Base-by-base conservation (phyloP, 108 stramenopile species). In the Discostella stelligeroides region DNA sequence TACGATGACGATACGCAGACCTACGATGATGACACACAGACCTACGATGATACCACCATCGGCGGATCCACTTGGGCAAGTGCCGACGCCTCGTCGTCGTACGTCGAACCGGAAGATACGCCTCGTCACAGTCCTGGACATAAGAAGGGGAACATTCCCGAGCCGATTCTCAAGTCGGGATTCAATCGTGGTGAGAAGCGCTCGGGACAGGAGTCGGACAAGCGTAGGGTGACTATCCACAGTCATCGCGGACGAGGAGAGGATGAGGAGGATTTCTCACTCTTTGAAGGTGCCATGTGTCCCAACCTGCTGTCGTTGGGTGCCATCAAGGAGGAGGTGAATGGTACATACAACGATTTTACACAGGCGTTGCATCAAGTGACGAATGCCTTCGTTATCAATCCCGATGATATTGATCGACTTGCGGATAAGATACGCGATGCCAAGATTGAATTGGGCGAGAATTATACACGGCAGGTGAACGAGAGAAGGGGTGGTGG, bases 201-300 rank as follows among this genome's bases (percentile, higher is more conserved):
- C 1, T 17, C 14, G 28, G 30, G 28, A 12, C 23, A 18, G 1
- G 39, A 39, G 29, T 21, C 29, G 8, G 45, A 38, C 12, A 37
- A 64, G 62, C 63, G 69, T 28, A 68, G 76, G 12, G 76, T 77
- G 15, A 77, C 61, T 27, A 70, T 77, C 43, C 76, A 77, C 60
- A 62, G 68, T 11, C 76, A 77, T 54, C 63, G 76, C 29, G 76
- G 75, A 21, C 18, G 48, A 28, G 68, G 75, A 9, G 75, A 76
- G 25, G 47, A 56, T 41, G 67, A 69, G 0, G 54, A 43, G 51
- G 66, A 58, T 14, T 58, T 41, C 18, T 34, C 57, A 0, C 57
- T 58, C 18, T 63, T 62, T 28, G 42, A 62, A 12, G 15, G n/a
- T 34, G 40, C 42, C 20, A 38, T 57, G 40, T 72, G 72, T 57